Conservation (phyloP, 345 rosid species). For the Fremontodendron californicum region DNA sequence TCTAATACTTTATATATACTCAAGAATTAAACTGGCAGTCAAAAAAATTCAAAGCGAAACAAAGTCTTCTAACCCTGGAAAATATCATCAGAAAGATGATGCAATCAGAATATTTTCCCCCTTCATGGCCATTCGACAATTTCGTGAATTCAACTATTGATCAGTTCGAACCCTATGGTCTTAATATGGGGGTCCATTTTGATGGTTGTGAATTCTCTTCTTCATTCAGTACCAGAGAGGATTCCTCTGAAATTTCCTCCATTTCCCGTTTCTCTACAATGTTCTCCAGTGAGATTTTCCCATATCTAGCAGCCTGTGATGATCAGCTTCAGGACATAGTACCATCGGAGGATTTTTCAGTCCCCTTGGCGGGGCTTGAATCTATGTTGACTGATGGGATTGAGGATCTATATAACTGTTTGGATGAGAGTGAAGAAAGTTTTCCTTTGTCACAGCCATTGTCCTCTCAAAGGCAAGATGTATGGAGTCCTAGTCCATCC, state of each 20-base stretch:
- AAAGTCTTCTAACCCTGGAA: background rate
- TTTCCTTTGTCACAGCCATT: constrained; percentile 5
- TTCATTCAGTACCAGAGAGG: constrained; percentile 23
- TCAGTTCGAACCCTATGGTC: background rate
- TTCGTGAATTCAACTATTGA: constrained; percentile 20
- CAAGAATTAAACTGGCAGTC: background rate
- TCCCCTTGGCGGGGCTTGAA: constrained; percentile 21
- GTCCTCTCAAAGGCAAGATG: constrained; percentile 11
- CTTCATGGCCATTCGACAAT: constrained; percentile 32
- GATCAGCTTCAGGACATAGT: constrained; percentile 14
- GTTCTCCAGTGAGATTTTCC: constrained; percentile 11
- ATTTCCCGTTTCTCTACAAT: constrained; percentile 14
- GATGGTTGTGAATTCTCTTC: constrained; percentile 23
- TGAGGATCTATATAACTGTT: background rate
- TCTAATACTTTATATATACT: background rate
- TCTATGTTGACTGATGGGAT: constrained; percentile 14
- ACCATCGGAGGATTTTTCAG: constrained; percentile 22
- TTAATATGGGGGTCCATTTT: constrained; percentile 11
- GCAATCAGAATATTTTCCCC: constrained; percentile 22
- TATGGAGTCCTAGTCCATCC: constrained; percentile 38
- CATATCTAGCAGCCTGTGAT: background rate
- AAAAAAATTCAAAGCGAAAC: background rate
- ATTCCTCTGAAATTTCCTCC: constrained; percentile 12
- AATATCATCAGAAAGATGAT: constrained; percentile 13
- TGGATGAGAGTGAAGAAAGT: constrained; percentile 20